phyloP scores from a whole-genome alignment of 179 eudicot genomes.

The Silene coronaria region DNA sequence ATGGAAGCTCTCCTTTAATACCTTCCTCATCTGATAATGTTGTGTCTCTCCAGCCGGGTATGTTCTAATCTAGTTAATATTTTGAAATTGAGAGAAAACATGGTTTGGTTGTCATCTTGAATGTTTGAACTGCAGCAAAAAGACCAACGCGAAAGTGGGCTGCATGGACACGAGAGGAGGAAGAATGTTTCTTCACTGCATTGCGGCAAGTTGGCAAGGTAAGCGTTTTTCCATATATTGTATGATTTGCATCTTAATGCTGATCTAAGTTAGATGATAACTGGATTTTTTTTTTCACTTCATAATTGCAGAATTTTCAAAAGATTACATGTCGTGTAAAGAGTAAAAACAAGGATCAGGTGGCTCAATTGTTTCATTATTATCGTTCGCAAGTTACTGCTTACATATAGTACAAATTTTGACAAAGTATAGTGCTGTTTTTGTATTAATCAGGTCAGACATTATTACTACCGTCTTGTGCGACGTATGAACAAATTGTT shows the following conservation, averaged over 20 bases:
- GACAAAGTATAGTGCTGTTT: conserved; percentile 7
- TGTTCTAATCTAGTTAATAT: conserved; percentile 14
- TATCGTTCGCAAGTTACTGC: neutral
- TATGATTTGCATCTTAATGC: neutral
- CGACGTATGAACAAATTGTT: conserved; percentile 96
- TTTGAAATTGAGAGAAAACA: conserved; percentile 9
- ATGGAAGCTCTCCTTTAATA: conserved; percentile 31
- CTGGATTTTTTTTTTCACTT: conserved; percentile 1
- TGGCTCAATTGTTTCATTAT: conserved; percentile 21
- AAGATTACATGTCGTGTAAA: conserved; percentile 84
- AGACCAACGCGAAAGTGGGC: conserved; percentile 93
- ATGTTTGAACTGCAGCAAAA: conserved; percentile 42
- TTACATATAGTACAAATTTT: conserved; percentile 8
- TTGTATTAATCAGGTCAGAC: conserved; percentile 65
- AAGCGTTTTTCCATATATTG: conserved; percentile 16
- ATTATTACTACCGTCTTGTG: conserved; percentile 94
- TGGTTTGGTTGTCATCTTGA: conserved; percentile 15
- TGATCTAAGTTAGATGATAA: neutral
- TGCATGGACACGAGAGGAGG: conserved; percentile 99
- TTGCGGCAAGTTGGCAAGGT: conserved; percentile 98
- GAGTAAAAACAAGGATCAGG: conserved; percentile 98
- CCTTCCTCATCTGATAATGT: conserved; percentile 40
- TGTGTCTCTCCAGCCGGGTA: conserved; percentile 52
- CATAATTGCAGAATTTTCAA: conserved; percentile 78
- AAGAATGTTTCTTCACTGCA: conserved; percentile 89